Percentiles rank a stretch among this genome's conserved stretches.
phyloP scores from a whole-genome alignment of 2,329 filamentous ascomycete species.

The Proliferodiscus dingleyae region DNA sequence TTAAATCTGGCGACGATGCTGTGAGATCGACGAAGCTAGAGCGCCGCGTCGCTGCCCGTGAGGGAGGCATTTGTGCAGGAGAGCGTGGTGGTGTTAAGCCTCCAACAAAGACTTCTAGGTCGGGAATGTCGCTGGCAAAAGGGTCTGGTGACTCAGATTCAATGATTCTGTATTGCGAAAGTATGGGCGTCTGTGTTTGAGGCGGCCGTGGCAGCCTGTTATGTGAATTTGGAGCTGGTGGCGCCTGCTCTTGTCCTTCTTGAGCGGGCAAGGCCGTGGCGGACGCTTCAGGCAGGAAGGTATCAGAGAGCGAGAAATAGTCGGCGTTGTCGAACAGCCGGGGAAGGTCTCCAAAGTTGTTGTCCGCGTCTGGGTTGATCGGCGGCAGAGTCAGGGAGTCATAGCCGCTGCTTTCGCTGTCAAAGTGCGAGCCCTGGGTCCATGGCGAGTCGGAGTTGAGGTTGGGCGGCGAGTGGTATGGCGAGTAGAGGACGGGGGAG shows the following conservation, averaged over 20 bases:
- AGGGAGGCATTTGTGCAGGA: neutral
- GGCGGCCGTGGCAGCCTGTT: slow-evolving; percentile 3
- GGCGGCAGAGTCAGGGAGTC: slow-evolving; percentile 19
- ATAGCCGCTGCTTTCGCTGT: slow-evolving; percentile 2
- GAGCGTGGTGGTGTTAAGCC: neutral
- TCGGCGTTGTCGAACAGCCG: slow-evolving; percentile 7
- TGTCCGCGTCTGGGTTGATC: slow-evolving; percentile 12
- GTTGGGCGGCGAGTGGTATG: slow-evolving; percentile 6
- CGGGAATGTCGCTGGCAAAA: slow-evolving; percentile 15
- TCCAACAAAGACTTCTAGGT: slow-evolving; percentile 5
- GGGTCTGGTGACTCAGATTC: slow-evolving; percentile 20
- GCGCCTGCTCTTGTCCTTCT: slow-evolving; percentile 3
- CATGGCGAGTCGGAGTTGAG: slow-evolving; percentile 1
- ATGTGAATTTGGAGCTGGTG: slow-evolving; percentile 21
- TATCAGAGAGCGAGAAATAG: slow-evolving; percentile 4
- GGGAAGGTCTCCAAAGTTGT: slow-evolving; percentile 10
- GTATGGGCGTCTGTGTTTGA: too few relatives aligned
- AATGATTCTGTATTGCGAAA: slow-evolving; percentile 11
- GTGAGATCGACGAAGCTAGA: slow-evolving; percentile 27
- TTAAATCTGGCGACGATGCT: slow-evolving; percentile 15
- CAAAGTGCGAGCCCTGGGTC: slow-evolving; percentile 1
- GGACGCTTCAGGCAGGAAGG: slow-evolving; percentile 5
- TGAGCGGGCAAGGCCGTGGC: neutral
- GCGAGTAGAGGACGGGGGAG: neutral
- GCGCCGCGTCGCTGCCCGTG: slow-evolving; percentile 6